Base-by-base conservation (phyloP, 345 rosid genomes). In the Salix viminalis region DNA sequence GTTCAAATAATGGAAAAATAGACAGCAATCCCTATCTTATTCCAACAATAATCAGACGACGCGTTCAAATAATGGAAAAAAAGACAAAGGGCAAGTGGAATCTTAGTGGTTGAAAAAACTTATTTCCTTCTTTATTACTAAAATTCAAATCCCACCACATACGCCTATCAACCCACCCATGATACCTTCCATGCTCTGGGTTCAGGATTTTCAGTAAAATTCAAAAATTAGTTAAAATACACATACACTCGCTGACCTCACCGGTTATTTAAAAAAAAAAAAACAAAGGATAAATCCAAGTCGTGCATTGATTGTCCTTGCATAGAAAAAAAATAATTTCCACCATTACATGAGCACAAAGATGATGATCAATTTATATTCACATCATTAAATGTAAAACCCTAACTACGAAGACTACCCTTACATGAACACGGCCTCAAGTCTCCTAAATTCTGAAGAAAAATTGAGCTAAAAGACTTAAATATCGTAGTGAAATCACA, bases 301-400 rank as follows among this genome's bases (percentile, higher is more conserved):
- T 75, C 48, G 39, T 66, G 70, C 70, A 75, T 48, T 7, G 21
- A 65, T 48, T 75, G 32, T 14, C 42, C 30, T 32, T 30, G 65
- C 66, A 58, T 21, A 6, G 10, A 62, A 48, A 65, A 65, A 42
- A 37, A 13, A 28, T 19, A 5, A 9, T 30, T 41, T 50, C 1
- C 73, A 58, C 26, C 15, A 23, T 58, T 8, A 58, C 64, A 58
- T 23, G 64, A 58, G 28, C 76, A 65, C 23, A 39, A 54, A 18
- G 69, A 18, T 24, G 32, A 23, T 23, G 69, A 66, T 36, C 28
- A 28, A 70, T 70, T 37, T 16, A 41, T 72, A 72, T 72, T 65
- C 76, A 79, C 82, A 74, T 61, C 52, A 60, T 69, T 62, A 69
- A 56, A 41, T 34, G n/a, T 14, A 46, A 64, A 37, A 36, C 2